Percentiles rank a stretch among this genome's conserved stretches.
phyloP scores from a whole-genome alignment of 352 stramenopile genomes.

The Phytophthora meadii region DNA sequence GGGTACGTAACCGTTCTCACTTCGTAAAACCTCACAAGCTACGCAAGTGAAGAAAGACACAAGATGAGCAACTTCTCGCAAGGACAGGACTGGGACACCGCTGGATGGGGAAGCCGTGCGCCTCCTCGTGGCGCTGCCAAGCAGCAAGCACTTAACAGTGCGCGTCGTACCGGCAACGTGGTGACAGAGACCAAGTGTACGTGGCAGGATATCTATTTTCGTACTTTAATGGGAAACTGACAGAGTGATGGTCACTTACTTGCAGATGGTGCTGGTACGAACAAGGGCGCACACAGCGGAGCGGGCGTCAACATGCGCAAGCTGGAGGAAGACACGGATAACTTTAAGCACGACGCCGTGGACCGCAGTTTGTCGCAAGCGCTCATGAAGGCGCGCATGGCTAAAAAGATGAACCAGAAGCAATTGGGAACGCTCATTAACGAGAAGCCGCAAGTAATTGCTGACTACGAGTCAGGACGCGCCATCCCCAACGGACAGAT shows the following conservation, averaged over 20 bases:
- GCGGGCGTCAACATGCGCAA: slow-evolving; percentile 88
- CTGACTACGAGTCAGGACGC: slow-evolving; percentile 97
- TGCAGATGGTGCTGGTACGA: slow-evolving; percentile 73
- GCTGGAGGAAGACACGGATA: slow-evolving; percentile 91
- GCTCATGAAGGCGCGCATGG: slow-evolving; percentile 95
- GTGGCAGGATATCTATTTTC: slow-evolving; percentile 11
- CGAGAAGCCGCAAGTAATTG: slow-evolving; percentile 97
- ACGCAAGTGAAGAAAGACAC: slow-evolving; percentile 17
- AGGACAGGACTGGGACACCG: slow-evolving; percentile 80
- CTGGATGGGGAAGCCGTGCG: slow-evolving; percentile 80
- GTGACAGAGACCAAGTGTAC: slow-evolving; percentile 79
- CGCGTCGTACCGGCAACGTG: slow-evolving; percentile 74
- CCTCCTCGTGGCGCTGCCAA: slow-evolving; percentile 65
- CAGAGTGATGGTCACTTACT: not conserved
- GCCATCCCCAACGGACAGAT: slow-evolving; percentile 98
- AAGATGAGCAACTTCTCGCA: slow-evolving; percentile 73
- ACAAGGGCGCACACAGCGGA: slow-evolving; percentile 88
- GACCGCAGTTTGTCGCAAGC: slow-evolving; percentile 91
- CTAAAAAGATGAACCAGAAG: slow-evolving; percentile 99
- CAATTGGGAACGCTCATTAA: slow-evolving; percentile 95
- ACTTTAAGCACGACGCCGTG: slow-evolving; percentile 89
- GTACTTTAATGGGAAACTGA: not conserved
- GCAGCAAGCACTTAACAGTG: slow-evolving; percentile 74
- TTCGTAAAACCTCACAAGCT: slow-evolving; percentile 28
- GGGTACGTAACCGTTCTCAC: slow-evolving; percentile 29